Conservation (phyloP, 2,329 filamentous ascomycete genomes). For the Aspergillus sp. region DNA sequence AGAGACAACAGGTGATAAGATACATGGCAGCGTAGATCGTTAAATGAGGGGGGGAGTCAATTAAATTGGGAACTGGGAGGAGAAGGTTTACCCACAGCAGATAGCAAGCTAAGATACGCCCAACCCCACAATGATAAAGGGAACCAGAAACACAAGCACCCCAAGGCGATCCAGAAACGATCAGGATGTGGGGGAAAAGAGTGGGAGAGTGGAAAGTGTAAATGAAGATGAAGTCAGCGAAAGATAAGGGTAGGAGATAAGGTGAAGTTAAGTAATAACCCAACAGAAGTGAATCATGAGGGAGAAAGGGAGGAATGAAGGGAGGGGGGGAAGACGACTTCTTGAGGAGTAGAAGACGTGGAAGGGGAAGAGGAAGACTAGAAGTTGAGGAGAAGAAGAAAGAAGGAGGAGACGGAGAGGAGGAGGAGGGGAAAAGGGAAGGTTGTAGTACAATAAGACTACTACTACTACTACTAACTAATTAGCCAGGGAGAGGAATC, state of each 20-base stretch:
- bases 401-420: slow-evolving; percentile 2
- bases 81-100: slow-evolving; percentile 6
- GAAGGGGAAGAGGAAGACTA: not conserved
- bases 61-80: slow-evolving; percentile 5
- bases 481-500: too few species aligned
- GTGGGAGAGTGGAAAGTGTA: not conserved
- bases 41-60: not conserved
- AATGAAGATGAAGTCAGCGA: not conserved
- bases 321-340: too few species aligned
- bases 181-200: not conserved
- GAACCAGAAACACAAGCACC: slow-evolving; percentile 2
- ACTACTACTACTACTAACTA: too few species aligned
- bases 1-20: not conserved
- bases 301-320: not conserved
- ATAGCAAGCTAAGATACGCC: slow-evolving; percentile 8
- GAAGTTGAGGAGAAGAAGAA: slow-evolving; percentile 8
- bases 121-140: slow-evolving; percentile 9
- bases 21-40: not conserved
- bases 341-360: too few species aligned
- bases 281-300: not conserved
- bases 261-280: slow-evolving; percentile 3
- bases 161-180: slow-evolving; percentile 7
- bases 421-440: slow-evolving; percentile 4
- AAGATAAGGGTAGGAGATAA: slow-evolving; percentile 4
- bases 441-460: slow-evolving; percentile 8